Base-by-base conservation (phyloP, 768 basidiomycete species). In the Pleurotus citrinopileatus region DNA sequence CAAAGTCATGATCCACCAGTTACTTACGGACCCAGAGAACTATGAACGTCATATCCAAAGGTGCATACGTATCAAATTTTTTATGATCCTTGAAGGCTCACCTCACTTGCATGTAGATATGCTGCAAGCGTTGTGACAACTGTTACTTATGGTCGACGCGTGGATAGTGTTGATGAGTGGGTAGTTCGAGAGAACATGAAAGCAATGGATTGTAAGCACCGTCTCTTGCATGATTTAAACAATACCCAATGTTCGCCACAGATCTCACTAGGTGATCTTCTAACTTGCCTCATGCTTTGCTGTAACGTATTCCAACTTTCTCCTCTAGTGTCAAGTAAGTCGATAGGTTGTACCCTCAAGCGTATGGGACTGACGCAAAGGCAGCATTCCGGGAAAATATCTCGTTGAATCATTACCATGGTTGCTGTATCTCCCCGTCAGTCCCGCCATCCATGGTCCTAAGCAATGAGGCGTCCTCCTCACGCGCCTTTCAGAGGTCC, bases 371-470 rank as follows among this genome's bases (percentile, higher is more conserved):
- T n/a, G n/a, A n/a, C n/a, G n/a, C 22, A 25, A 37, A 28, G 43
- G 19, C 20, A 78, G 77, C 46, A 75, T 78, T 54, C 77, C 76
- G 2, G 76, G 77, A 25, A 79, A 77, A 60, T 77, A 76, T 47
- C 55, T 79, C 2, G 77, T 79, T 10, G 77, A 79, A 60, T 73
- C 73, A 1, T 70, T 74, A 70, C 76, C 77, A 0, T 76, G 75
- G 70, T 67, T 79, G 2, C 62, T 77, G 3, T 73, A 72, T 50
- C 67, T 79, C 19, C 77, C 77, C 9, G 73, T 73, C 61, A 38
- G 68, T 38, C 32, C 32, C 32, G 7, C 32, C 32, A 34, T 34
- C 15, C 12, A 19, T 7, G 29, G 43, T 20, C 15, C 2, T 36
- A 13, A 17, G n/a, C n/a, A n/a, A n/a, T n/a, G n/a, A n/a, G n/a